These are phyloP conservation scores for Scenedesmus sp. DNA, from an alignment of 163 green algal genomes.

Conservation along the genomic window DNA sequence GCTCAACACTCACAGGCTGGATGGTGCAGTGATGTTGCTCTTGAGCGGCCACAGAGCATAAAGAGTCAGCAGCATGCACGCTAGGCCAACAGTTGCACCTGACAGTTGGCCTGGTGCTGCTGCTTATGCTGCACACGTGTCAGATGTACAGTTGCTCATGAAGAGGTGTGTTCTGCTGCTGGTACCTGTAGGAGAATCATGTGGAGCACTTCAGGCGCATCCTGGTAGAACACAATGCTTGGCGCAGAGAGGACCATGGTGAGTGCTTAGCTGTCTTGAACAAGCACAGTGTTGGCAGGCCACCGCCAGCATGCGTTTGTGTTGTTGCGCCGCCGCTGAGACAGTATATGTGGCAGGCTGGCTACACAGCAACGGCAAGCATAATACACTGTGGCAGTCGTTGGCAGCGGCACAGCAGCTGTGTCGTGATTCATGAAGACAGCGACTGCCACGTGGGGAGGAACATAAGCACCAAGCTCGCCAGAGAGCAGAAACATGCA, in stretches of 20 bases:
- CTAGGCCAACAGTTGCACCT: not conserved
- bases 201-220: constrained; percentile 71
- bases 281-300: not conserved
- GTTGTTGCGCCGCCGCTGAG: not conserved
- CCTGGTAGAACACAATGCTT: constrained; percentile 57
- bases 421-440: not conserved
- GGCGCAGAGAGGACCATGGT: constrained; percentile 65
- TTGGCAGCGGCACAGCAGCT: not conserved
- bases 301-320: not conserved
- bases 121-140: too few species aligned
- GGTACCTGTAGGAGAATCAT: constrained; percentile 62
- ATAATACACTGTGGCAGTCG: not conserved
- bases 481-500: too few species aligned
- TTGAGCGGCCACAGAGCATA: not conserved
- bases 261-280: not conserved
- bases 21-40: not conserved
- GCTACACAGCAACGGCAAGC: not conserved
- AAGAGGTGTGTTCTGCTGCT: not conserved
- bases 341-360: not conserved
- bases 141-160: not conserved
- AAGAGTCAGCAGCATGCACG: not conserved
- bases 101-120: not conserved
- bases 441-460: not conserved
- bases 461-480: too few species aligned
- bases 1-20: not conserved